These are phyloP conservation scores for Colletotrichum sp. DNA, from an alignment of 2,329 filamentous ascomycete genomes.

Conservation along the genomic window DNA sequence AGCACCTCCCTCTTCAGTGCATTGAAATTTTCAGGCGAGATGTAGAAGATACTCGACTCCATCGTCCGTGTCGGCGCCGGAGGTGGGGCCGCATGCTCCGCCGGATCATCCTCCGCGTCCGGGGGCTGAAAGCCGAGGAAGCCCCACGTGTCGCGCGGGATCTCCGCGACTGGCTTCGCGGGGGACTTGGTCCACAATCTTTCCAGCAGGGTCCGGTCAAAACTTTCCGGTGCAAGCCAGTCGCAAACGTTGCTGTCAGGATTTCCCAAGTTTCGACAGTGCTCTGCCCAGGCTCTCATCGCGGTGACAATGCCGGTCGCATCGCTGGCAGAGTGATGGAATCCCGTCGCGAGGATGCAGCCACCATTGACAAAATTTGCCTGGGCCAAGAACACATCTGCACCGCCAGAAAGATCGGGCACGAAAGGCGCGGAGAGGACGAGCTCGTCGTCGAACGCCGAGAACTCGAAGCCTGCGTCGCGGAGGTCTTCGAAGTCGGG, in stretches of 20 bases:
- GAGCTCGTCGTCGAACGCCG: constrained; percentile 29
- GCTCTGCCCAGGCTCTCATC: constrained; percentile 34
- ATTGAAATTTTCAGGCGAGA: constrained; percentile 13
- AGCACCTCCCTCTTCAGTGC: constrained; percentile 35
- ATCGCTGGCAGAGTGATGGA: constrained; percentile 23
- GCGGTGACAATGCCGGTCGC: constrained; percentile 31
- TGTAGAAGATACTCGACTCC: constrained; percentile 1
- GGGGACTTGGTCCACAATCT: constrained; percentile 31
- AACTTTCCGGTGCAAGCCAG: constrained; percentile 33
- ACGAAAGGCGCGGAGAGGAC: constrained; percentile 27
- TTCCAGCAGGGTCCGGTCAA: constrained; percentile 31
- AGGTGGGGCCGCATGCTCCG: not conserved
- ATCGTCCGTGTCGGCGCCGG: not conserved
- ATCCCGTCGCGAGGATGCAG: constrained; percentile 24
- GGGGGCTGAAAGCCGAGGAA: constrained; percentile 27
- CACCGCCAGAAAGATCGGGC: constrained; percentile 19
- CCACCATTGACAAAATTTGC: constrained; percentile 36
- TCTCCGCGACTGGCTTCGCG: constrained; percentile 21
- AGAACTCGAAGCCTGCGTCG: constrained; percentile 28
- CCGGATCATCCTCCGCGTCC: not conserved
- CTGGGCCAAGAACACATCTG: constrained; percentile 32
- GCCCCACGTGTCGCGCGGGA: constrained; percentile 25
- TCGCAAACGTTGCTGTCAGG: constrained; percentile 21
- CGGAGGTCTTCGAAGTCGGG: constrained; percentile 25
- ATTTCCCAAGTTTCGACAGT: constrained; percentile 29